phyloP scores from a whole-genome alignment of 441 rosid species.

The Populus tomentosa region DNA sequence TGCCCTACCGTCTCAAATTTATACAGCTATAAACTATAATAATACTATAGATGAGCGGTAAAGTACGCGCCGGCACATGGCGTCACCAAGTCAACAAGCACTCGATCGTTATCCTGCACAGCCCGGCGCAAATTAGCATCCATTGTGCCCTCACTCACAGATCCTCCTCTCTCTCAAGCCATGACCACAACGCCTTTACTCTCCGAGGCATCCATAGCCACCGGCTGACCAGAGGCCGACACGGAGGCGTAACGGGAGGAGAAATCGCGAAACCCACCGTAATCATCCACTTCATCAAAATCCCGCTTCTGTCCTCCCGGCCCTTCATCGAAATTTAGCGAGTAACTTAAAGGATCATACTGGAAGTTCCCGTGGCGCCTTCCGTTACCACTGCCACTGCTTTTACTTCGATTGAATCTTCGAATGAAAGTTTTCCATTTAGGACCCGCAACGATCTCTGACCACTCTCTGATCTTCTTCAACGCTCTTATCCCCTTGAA shows the following conservation, averaged over 20 bases:
- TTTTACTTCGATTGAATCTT: conserved; percentile 51
- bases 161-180: background rate
- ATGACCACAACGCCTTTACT: conserved; percentile 23
- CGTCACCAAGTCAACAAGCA: conserved; percentile 14
- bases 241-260: conserved; percentile 45
- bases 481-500: conserved; percentile 32
- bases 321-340: conserved; percentile 63
- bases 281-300: conserved; percentile 27
- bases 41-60: background rate
- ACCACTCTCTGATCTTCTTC: conserved; percentile 66
- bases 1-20: too few species aligned
- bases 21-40: too few species aligned
- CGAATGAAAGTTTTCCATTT: conserved; percentile 89
- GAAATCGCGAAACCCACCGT: conserved; percentile 38
- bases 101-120: background rate
- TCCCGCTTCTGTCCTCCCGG: conserved; percentile 21
- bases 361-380: conserved; percentile 48
- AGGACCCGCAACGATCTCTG: conserved; percentile 91
- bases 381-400: conserved; percentile 11
- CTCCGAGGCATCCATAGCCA: conserved; percentile 4
- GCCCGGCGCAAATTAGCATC: conserved; percentile 7
- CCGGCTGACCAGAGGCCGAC: conserved; percentile 16
- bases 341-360: conserved; percentile 74
- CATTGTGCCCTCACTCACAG: background rate
- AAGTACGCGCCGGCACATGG: background rate